A percentile compares a stretch with the other conserved stretches of the same genome.
These are phyloP conservation scores for Botryotinia globosa DNA, from an alignment of 2,329 filamentous ascomycete species.

Conservation along the genomic window DNA sequence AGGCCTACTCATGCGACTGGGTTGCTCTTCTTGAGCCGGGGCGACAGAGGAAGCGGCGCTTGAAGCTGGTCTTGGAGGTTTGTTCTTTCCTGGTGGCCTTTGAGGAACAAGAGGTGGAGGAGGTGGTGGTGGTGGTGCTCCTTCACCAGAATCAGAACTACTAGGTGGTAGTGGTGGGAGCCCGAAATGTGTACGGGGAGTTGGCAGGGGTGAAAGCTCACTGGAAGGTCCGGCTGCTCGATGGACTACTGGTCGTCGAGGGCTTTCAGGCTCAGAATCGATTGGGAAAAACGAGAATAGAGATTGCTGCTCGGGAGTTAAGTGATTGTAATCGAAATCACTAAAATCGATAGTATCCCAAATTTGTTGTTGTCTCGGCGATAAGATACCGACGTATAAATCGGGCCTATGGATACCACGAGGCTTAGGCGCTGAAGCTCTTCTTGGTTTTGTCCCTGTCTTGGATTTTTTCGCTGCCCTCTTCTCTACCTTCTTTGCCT, in stretches of 20 bases:
- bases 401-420: conserved; percentile 1
- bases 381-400: conserved; percentile 2
- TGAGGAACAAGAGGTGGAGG: not conserved
- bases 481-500: not conserved
- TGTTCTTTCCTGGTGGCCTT: not conserved
- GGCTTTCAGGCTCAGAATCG: not conserved
- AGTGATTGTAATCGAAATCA: conserved; percentile 5
- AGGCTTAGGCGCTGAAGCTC: not conserved
- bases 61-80: too few species aligned
- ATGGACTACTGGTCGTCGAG: not conserved
- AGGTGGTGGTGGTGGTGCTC: not conserved
- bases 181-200: not conserved
- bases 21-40: not conserved
- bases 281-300: conserved; percentile 14
- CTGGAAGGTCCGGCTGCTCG: not conserved
- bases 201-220: not conserved
- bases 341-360: conserved; percentile 13
- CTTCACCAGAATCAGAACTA: not conserved
- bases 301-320: not conserved
- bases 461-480: not conserved
- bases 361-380: not conserved
- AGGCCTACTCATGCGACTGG: not conserved
- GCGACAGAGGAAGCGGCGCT: not conserved
- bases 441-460: not conserved
- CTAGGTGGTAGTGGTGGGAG: not conserved